Conservation (phyloP, 2,329 filamentous ascomycete genomes). For the Cadophora gregata region DNA sequence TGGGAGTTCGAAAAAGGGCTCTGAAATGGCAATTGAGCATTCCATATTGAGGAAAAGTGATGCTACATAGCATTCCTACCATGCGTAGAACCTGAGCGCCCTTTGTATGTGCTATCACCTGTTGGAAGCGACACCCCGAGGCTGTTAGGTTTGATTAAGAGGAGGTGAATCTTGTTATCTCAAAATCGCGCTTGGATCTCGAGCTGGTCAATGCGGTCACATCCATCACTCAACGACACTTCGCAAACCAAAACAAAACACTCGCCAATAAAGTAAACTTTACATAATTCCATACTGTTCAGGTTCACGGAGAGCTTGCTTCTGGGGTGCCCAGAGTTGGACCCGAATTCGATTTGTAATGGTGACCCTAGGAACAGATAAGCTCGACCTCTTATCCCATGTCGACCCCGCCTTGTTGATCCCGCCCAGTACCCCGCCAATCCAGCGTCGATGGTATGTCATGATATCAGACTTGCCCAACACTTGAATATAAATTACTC, state of each 20-base stretch:
- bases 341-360: constrained; percentile 9
- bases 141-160: not conserved
- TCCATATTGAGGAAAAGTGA: no score
- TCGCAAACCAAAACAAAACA: not conserved
- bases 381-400: constrained; percentile 6
- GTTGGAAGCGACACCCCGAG: no score
- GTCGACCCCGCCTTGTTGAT: not conserved
- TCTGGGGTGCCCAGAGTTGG: not conserved
- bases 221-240: not conserved
- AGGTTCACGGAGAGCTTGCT: not conserved
- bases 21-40: no score
- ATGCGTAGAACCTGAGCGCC: no score
- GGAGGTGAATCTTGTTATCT: no score
- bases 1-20: no score
- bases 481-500: not conserved
- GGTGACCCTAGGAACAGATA: constrained; percentile 3
- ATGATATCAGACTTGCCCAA: not conserved
- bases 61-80: no score
- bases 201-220: not conserved
- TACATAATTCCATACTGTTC: not conserved
- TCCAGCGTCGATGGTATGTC: not conserved
- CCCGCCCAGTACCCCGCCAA: not conserved
- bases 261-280: not conserved
- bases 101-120: no score
- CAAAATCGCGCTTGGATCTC: not conserved